A percentile compares a stretch with the other conserved stretches of the same genome.
Conservation (phyloP, 148 eudicot genomes). For the Camellia lanceoleosa region DNA sequence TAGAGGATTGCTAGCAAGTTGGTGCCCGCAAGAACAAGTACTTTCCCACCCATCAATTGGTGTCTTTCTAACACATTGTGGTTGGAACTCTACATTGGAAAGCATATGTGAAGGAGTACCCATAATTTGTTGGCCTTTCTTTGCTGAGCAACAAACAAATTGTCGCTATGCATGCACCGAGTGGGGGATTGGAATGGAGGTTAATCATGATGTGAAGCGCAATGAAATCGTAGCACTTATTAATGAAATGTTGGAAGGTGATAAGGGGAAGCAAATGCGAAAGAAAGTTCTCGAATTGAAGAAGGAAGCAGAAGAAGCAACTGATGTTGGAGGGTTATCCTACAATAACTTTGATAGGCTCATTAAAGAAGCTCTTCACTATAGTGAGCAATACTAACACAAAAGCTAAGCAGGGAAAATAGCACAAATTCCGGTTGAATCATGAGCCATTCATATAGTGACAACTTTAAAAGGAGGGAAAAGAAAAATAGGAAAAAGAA, state of each 20-base stretch:
- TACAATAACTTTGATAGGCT: neutral
- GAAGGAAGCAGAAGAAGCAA: conserved; percentile 5
- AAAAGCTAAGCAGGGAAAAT: no score
- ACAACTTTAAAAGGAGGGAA: no score
- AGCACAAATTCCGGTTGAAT: no score
- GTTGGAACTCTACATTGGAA: neutral
- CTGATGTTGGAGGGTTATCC: neutral
- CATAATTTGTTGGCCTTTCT: conserved; percentile 7
- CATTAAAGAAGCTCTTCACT: neutral
- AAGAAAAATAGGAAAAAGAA: no score
- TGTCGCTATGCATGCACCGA: neutral
- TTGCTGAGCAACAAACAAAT: neutral
- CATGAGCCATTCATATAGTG: no score
- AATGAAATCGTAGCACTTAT: neutral
- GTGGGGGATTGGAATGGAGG: conserved; percentile 3
- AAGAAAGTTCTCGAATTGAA: conserved; percentile 1
- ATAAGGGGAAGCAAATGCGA: conserved; percentile 4
- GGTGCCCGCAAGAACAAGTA: neutral
- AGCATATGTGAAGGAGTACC: neutral
- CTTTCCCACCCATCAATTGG: conserved; percentile 1
- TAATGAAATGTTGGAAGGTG: neutral
- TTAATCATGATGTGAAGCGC: conserved; percentile 5
- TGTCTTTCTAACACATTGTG: neutral
- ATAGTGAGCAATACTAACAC: no score
- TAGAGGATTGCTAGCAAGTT: conserved; percentile 2